Percentiles rank a stretch among this genome's conserved stretches.
Evolutionary conservation across 1,284 basidiomycete genomes (phyloP).

Genomic region (Ganoderma meredithae): DNA sequence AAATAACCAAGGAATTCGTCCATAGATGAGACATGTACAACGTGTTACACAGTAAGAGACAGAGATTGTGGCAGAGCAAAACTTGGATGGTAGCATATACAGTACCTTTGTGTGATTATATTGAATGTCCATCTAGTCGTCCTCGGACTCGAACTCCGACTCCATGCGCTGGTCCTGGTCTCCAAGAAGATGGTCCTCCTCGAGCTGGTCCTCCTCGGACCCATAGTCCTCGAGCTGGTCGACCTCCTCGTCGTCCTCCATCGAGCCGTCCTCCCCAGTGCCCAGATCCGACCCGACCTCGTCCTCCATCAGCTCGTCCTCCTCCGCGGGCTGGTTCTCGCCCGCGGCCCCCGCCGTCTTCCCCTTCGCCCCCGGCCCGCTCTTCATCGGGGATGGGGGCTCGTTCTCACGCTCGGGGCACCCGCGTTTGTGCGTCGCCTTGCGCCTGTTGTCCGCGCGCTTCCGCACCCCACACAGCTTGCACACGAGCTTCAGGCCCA

Average conservation of each 20-base stretch:
- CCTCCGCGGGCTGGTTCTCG: slow-evolving; percentile 9
- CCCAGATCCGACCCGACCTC: background rate
- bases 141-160: slow-evolving; percentile 22
- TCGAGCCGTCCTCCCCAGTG: slow-evolving; percentile 11
- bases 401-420: slow-evolving; percentile 21
- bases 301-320: slow-evolving; percentile 17
- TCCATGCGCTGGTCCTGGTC: slow-evolving; percentile 12
- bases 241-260: slow-evolving; percentile 14
- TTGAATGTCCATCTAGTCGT: slow-evolving; percentile 15
- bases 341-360: slow-evolving; percentile 6
- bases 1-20: background rate
- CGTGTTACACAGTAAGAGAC: background rate
- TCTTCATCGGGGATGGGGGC: background rate
- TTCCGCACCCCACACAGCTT: slow-evolving; percentile 19
- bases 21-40: background rate
- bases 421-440: slow-evolving; percentile 19
- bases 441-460: slow-evolving; percentile 23
- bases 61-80: background rate
- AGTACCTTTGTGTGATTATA: background rate
- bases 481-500: slow-evolving; percentile 19
- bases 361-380: background rate
- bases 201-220: slow-evolving; percentile 19
- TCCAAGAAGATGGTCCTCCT: slow-evolving; percentile 7
- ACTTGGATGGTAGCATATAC: background rate
- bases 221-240: slow-evolving; percentile 17